Evolutionary conservation across 345 rosid species (phyloP).

Genomic region (Eucalyptus polyanthemos): DNA sequence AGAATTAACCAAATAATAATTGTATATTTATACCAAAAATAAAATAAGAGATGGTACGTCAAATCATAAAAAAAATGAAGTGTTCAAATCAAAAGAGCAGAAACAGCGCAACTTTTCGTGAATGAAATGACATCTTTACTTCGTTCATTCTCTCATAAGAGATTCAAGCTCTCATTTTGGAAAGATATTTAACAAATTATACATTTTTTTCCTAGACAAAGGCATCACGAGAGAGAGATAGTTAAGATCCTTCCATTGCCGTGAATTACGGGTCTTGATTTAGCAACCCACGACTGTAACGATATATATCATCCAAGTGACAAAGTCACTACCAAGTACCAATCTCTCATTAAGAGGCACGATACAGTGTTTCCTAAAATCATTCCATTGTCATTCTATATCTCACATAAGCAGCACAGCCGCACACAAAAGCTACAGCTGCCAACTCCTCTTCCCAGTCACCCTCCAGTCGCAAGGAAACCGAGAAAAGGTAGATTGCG

Average conservation of each 20-base stretch:
- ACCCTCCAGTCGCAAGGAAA: neutral
- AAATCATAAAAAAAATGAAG: neutral
- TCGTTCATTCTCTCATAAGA: too few species aligned
- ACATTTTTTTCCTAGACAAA: neutral
- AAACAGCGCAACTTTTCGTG: too few species aligned
- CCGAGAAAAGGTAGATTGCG: neutral
- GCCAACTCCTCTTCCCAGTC: neutral
- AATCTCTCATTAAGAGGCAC: neutral
- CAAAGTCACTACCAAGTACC: neutral
- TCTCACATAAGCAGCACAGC: neutral
- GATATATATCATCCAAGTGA: neutral
- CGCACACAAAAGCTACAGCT: neutral
- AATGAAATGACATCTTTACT: too few species aligned
- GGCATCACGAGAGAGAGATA: neutral
- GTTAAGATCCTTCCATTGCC: neutral
- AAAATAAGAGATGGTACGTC: accelerated
- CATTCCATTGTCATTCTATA: neutral
- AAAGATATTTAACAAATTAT: too few species aligned
- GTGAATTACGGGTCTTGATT: neutral
- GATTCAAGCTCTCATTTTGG: too few species aligned
- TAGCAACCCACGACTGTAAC: neutral
- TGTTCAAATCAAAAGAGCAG: neutral
- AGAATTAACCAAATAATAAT: neutral
- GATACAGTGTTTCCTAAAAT: neutral
- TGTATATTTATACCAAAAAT: neutral